These are phyloP conservation scores for Eucalyptus melliodora DNA, from an alignment of 345 rosid genomes.

Conservation along the genomic window DNA sequence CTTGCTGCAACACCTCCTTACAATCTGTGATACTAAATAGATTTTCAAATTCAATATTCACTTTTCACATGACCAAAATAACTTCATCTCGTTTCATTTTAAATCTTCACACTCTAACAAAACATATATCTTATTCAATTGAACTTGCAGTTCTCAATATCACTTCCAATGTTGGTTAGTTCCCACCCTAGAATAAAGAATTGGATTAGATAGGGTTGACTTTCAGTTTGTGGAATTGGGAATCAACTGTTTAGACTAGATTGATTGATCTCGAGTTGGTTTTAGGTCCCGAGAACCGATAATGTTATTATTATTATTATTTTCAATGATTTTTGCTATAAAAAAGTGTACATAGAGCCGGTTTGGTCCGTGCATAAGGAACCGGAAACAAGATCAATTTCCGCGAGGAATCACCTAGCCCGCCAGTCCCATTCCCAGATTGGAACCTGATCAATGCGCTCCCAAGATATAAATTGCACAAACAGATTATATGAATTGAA, in stretches of 20 bases:
- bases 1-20: neutral
- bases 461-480: neutral
- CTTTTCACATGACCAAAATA: neutral
- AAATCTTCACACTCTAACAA: neutral
- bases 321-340: neutral
- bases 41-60: neutral
- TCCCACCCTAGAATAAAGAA: neutral
- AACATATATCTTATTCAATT: neutral
- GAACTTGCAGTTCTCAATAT: neutral
- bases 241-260: neutral
- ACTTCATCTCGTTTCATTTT: neutral
- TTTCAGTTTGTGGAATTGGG: neutral
- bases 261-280: neutral
- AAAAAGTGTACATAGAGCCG: neutral
- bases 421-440: neutral
- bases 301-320: neutral
- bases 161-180: neutral
- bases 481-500: neutral
- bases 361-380: neutral
- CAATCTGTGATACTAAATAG: neutral
- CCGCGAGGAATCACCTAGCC: neutral
- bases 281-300: rapidly evolving
- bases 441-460: neutral
- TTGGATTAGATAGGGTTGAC: neutral
- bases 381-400: neutral